These are phyloP conservation scores for Penicillium ucsense DNA, from an alignment of 495 filamentous ascomycete genomes.

Conservation along the genomic window DNA sequence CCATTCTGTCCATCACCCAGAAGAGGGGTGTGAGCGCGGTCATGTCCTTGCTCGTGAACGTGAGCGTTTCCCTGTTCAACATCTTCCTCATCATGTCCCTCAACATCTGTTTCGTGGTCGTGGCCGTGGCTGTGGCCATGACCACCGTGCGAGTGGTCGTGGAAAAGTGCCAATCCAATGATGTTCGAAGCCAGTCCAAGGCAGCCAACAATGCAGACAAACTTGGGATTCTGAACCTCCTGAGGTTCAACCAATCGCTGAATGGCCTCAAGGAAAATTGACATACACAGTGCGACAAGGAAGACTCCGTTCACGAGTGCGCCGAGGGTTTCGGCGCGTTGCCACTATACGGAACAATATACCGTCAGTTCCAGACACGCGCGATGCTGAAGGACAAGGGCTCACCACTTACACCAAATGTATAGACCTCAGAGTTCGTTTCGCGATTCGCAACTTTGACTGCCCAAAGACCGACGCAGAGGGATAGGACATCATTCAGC, in stretches of 20 bases:
- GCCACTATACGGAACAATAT: constrained; percentile 55
- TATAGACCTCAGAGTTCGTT: constrained; percentile 76
- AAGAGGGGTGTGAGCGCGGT: too few relatives aligned
- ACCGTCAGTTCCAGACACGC: constrained; percentile 9
- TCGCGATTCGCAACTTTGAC: constrained; percentile 74
- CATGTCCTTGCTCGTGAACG: constrained; percentile 16
- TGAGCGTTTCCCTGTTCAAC: constrained; percentile 41
- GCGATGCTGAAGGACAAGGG: not conserved
- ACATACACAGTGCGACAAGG: constrained; percentile 86
- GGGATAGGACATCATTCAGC: constrained; percentile 92
- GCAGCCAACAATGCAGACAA: constrained; percentile 82
- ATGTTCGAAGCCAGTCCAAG: constrained; percentile 84
- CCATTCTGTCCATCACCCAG: constrained; percentile 1
- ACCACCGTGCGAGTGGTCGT: constrained; percentile 81
- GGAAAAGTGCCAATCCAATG: constrained; percentile 78
- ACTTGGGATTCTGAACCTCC: constrained; percentile 66
- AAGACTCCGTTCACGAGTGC: constrained; percentile 96
- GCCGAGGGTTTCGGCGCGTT: constrained; percentile 95
- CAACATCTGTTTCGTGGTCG: constrained; percentile 40
- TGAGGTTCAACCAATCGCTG: constrained; percentile 84
- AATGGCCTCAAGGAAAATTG: constrained; percentile 90
- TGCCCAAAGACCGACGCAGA: constrained; percentile 89
- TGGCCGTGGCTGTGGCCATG: constrained; percentile 47
- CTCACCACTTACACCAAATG: constrained; percentile 67
- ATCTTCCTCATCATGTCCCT: constrained; percentile 19